Conservation (phyloP, 305 asterid genomes). For the Plantago coronopus region DNA sequence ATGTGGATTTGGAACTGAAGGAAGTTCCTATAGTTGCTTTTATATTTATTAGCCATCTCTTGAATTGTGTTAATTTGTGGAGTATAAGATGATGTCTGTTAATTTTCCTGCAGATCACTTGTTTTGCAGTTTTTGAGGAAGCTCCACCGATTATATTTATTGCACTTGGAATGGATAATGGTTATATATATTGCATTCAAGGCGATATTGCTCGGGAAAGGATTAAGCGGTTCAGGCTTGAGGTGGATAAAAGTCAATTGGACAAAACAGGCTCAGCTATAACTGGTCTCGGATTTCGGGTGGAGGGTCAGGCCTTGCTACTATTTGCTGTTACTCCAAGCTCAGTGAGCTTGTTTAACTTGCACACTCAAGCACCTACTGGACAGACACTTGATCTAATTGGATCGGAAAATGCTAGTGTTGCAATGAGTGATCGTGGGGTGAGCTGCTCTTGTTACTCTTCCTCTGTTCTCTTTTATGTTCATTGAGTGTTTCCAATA, state of each 20-base stretch:
- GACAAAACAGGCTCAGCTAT: conserved; percentile 47
- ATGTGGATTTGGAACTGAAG: not conserved
- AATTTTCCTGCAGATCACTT: conserved; percentile 65
- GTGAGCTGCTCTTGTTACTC: conserved; percentile 35
- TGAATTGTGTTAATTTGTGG: conserved; percentile 6
- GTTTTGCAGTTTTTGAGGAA: conserved; percentile 81
- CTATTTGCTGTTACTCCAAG: conserved; percentile 87
- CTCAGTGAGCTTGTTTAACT: conserved; percentile 79
- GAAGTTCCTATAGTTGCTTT: conserved; percentile 10
- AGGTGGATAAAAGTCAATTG: conserved; percentile 47
- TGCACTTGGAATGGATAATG: conserved; percentile 90
- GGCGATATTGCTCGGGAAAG: conserved; percentile 99
- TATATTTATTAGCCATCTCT: conserved; percentile 4
- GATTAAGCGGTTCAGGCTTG: conserved; percentile 85
- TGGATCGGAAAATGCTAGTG: conserved; percentile 78
- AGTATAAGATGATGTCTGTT: conserved; percentile 4
- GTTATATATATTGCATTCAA: conserved; percentile 90
- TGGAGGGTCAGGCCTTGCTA: conserved; percentile 79
- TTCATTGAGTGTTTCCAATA: not conserved
- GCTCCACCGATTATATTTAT: conserved; percentile 86
- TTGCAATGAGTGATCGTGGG: conserved; percentile 87
- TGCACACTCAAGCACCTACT: conserved; percentile 58
- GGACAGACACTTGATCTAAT: conserved; percentile 81
- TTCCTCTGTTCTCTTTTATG: not conserved
- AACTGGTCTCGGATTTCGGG: conserved; percentile 80